Base-by-base conservation (phyloP, 768 basidiomycete species). In the Mrakia frigida region DNA sequence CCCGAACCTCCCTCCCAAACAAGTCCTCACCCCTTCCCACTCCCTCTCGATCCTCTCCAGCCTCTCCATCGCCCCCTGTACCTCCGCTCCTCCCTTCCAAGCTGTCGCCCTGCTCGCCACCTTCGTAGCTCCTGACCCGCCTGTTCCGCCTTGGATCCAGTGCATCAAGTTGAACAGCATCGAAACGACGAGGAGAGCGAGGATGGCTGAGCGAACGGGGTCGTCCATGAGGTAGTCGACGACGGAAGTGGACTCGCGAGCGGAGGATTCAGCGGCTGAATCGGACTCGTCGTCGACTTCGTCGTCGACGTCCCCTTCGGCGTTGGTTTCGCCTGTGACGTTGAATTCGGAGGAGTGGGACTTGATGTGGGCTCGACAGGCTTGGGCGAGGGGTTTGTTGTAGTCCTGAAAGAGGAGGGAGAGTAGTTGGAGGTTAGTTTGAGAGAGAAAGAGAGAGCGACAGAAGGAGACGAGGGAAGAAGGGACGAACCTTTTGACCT, bases 291-390 rank as follows among this genome's bases (percentile, higher is more conserved):
- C 10, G 11, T 68, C 65, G 25, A 69, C 65, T 23, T 68, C 65
- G 71, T 77, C 71, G 69, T 75, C 68, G 56, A 31, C 69, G 43
- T 68, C 77, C 0, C 25, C 41, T 23, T 33, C 28, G 56, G 23
- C 31, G 43, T 50, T 37, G 28, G 61, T 60, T 21, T 61, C 37
- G 23, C 41, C 71, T n/a, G 52, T 37, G 43, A 25, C 53, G 28
- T 70, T 69, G 72, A 80, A 80, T 52, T 80, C 74, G 21, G 76
- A 71, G 18, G 78, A 74, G 61, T 80, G 78, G 21, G 41, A 52
- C 37, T 77, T 75, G 70, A 80, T 68, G 67, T 79, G 73, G 6
- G 56, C 65, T 14, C 74, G 53, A 43, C 75, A 61, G 50, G 71
- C 56, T 5, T 52, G 70, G 18, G 78, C 76, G 11, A 80, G 59